Base-by-base conservation (phyloP, 1,284 basidiomycete species). In the Mycena sp. region DNA sequence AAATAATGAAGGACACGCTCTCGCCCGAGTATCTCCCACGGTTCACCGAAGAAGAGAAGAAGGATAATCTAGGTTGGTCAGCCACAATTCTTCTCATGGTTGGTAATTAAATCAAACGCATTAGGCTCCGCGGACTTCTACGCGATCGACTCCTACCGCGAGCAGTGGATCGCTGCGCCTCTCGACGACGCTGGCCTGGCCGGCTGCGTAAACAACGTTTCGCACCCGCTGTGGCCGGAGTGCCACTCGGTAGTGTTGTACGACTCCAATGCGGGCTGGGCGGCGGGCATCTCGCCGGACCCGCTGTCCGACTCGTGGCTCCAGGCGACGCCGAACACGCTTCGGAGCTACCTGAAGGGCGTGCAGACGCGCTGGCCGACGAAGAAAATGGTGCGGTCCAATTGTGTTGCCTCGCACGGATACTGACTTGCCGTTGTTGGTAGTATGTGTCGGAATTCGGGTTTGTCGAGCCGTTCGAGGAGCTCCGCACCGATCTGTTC, bases 361-460 rank as follows among this genome's bases (percentile, higher is more conserved):
- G 38, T 83, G 7, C 77, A 80, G 26, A 70, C 60, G 44, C 71
- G 81, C 10, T 84, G 82, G 82, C 81, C 81, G 5, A 77, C 77
- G 6, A 76, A 78, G 21, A 83, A 83, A 58, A 80, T 83, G 71
- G 81, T 81, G 56, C 26, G 74, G n/a, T n/a, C n/a, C n/a, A n/a
- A n/a, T n/a, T 67, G 32, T 35, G 51, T 23, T 38, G 30, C 7
- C 37, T 45, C 30, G 48, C 6, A 1, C 32, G 21, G 44, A 17
- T n/a, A 30, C 29, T 19, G n/a, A 30, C 9, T 44, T 37, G 40
- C 37, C 30, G 49, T 48, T 45, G 23, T 35, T 21, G 21, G 10
- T 54, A 83, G 81, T 81, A 80, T 61, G 74, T 83, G 26, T 77
- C 82, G 2, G 83, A 83, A 64, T 83, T 80, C 67, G 82, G 82